A percentile compares a stretch with the other conserved stretches of the same genome.
Evolutionary conservation across 495 filamentous ascomycete species (phyloP).

Genomic region (Penicillium verhagenii): DNA sequence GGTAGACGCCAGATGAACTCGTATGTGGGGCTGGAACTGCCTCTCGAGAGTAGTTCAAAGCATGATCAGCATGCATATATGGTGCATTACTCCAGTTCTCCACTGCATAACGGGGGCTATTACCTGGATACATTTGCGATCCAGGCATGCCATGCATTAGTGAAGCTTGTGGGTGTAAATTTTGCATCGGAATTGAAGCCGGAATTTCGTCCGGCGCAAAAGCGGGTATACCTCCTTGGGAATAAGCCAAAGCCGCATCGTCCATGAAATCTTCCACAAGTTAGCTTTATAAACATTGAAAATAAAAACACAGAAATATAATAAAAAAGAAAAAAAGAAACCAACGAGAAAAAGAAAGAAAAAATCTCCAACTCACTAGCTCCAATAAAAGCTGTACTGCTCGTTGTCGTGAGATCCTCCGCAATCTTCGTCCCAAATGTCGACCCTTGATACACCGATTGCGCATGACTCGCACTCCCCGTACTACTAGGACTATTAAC

Average conservation of each 20-base stretch:
- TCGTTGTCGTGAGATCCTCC: background rate
- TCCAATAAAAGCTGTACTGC: background rate
- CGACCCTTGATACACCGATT: conserved; percentile 3
- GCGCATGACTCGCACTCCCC: conserved; percentile 12
- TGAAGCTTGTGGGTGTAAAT: conserved; percentile 1
- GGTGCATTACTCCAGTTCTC: background rate
- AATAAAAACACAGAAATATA: background rate
- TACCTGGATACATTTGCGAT: background rate
- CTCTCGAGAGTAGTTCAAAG: background rate
- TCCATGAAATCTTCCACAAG: conserved; percentile 7
- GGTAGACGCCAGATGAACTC: background rate
- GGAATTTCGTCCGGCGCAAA: conserved; percentile 13
- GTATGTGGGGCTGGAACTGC: background rate
- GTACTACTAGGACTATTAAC: conserved; percentile 29
- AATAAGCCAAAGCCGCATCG: conserved; percentile 7
- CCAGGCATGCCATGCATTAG: background rate
- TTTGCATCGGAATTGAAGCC: conserved; percentile 8
- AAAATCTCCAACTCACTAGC: background rate
- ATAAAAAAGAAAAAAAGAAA: background rate
- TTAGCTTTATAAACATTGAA: background rate
- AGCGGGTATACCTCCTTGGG: conserved; percentile 9
- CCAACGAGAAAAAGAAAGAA: background rate
- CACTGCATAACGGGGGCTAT: background rate
- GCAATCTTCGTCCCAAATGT: conserved; percentile 6
- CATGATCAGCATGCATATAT: background rate